A percentile compares a stretch with the other conserved stretches of the same genome.
Conservation (phyloP, 1,284 basidiomycete species). For the Pseudozyma pruni region DNA sequence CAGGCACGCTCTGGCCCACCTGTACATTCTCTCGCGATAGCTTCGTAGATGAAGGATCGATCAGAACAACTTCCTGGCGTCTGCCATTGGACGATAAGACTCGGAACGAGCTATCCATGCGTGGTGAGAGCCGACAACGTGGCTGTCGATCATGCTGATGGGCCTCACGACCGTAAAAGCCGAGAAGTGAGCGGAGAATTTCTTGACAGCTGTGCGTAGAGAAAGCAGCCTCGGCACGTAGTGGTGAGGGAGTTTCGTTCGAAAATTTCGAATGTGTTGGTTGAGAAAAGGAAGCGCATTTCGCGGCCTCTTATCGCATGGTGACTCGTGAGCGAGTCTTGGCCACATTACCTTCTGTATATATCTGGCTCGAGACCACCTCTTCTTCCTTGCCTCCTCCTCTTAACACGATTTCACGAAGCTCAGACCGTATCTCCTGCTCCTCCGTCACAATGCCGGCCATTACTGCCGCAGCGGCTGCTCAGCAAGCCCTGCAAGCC, state of each 20-base stretch:
- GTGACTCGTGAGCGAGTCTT: slow-evolving; percentile 5
- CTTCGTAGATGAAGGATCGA: no score
- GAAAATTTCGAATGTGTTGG: slow-evolving; percentile 1
- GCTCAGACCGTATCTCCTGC: neutral
- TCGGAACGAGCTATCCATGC: neutral
- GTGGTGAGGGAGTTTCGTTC: no score
- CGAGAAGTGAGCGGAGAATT: slow-evolving; percentile 5
- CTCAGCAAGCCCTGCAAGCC: slow-evolving; percentile 16
- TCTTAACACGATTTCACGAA: no score
- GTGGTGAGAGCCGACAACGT: neutral
- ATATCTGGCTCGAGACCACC: no score
- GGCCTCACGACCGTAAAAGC: slow-evolving; percentile 21
- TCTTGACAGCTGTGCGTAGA: neutral
- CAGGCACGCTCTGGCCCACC: no score
- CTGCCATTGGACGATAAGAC: slow-evolving; percentile 12
- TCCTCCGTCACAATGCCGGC: slow-evolving; percentile 18
- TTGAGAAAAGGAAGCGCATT: neutral
- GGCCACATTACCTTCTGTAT: no score
- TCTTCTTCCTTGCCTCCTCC: neutral
- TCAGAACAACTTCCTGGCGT: neutral
- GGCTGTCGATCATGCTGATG: neutral
- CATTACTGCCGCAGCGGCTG: slow-evolving; percentile 14
- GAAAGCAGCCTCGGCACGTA: neutral
- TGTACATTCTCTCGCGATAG: no score
- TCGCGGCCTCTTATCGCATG: slow-evolving; percentile 7